Evolutionary conservation across 164 flowering plant species (phyloP).

Genomic region (Vitis labrusca): DNA sequence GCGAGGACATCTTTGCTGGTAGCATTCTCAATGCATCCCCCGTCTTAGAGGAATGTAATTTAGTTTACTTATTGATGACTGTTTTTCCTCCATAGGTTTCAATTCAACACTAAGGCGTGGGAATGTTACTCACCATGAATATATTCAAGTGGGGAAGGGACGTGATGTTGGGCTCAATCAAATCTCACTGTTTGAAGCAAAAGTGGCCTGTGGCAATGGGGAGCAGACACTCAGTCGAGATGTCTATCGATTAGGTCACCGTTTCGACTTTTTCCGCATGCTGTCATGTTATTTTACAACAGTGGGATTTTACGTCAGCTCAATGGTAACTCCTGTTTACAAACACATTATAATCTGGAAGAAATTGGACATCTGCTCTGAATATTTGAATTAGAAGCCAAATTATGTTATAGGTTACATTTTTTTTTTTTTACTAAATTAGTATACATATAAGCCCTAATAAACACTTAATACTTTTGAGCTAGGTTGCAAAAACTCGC

Average conservation of each 20-base stretch:
- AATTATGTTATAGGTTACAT: neutral
- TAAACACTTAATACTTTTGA: too few species aligned
- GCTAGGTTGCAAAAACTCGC: too few species aligned
- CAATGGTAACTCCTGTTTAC: constrained; percentile 64
- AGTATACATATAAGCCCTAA: neutral
- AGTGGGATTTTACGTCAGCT: constrained; percentile 82
- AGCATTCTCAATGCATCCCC: constrained; percentile 8
- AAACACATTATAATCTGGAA: neutral
- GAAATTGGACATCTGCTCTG: constrained; percentile 1
- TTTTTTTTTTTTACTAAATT: neutral
- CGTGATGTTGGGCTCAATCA: constrained; percentile 99
- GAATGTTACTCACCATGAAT: constrained; percentile 95
- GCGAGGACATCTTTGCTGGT: constrained; percentile 99
- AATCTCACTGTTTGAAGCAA: constrained; percentile 97
- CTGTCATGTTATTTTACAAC: constrained; percentile 90
- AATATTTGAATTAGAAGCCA: neutral
- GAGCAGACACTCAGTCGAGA: constrained; percentile 97
- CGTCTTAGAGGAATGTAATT: neutral
- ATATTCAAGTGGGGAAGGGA: constrained; percentile 98
- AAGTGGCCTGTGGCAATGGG: constrained; percentile 98
- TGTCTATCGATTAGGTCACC: constrained; percentile 87
- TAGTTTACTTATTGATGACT: constrained; percentile 2
- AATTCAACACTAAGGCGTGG: constrained; percentile 93
- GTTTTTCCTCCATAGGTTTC: constrained; percentile 56
- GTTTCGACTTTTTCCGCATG: constrained; percentile 99